Conservation (phyloP, 1,284 basidiomycete species). For the Leccinum ponderosum region DNA sequence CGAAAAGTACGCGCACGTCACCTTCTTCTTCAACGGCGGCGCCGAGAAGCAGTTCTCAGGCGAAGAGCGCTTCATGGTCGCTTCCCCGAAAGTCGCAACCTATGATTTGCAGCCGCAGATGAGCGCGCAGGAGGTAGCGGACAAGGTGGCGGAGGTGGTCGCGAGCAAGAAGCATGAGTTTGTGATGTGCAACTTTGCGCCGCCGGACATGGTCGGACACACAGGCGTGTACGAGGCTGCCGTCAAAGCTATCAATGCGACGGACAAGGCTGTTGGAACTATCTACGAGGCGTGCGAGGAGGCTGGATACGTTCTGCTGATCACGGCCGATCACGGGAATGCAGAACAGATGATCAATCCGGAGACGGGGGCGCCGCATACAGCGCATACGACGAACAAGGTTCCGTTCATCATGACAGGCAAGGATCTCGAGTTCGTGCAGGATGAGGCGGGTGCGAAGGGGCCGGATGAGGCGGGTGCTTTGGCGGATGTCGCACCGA, state of each 20-base stretch:
- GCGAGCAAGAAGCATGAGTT: constrained; percentile 72
- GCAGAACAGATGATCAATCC: constrained; percentile 90
- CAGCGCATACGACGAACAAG: constrained; percentile 82
- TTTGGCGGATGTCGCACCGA: constrained; percentile 87
- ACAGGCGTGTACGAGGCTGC: constrained; percentile 89
- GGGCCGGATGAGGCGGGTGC: constrained; percentile 61
- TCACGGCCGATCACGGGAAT: constrained; percentile 94
- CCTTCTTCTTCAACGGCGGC: constrained; percentile 96
- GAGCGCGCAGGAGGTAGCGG: constrained; percentile 83
- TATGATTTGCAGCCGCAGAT: constrained; percentile 89
- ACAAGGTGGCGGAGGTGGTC: constrained; percentile 87
- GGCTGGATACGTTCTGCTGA: constrained; percentile 80
- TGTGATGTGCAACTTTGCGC: constrained; percentile 95
- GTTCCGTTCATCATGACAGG: constrained; percentile 81
- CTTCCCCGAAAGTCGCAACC: constrained; percentile 87
- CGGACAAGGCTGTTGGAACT: constrained; percentile 84
- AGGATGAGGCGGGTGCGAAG: constrained; percentile 32
- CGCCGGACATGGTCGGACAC: constrained; percentile 95
- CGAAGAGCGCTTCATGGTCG: constrained; percentile 87
- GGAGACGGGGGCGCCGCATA: constrained; percentile 82
- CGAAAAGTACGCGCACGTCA: constrained; percentile 94
- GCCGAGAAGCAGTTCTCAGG: constrained; percentile 85
- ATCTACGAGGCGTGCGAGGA: constrained; percentile 83
- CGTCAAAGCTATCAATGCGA: constrained; percentile 79
- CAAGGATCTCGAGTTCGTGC: constrained; percentile 48